A percentile compares a stretch with the other conserved stretches of the same genome.
Evolutionary conservation across 2,329 filamentous ascomycete species (phyloP).

Genomic region (Penicillium sp.): DNA sequence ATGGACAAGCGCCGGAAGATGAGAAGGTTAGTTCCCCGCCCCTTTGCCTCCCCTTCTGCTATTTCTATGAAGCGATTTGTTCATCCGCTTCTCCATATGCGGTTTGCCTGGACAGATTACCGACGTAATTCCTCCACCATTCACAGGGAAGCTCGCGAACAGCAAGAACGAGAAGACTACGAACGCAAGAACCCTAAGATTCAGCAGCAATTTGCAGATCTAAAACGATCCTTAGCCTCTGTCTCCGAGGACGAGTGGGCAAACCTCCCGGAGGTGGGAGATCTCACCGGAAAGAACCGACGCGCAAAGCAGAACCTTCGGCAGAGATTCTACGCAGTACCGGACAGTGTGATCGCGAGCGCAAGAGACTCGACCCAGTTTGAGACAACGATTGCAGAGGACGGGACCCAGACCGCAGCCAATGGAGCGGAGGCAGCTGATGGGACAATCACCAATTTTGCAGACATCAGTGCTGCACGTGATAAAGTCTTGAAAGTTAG

Average conservation of each 20-base stretch:
- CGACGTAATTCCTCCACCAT: slow-evolving; percentile 55
- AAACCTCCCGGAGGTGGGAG: slow-evolving; percentile 86
- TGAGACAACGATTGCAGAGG: slow-evolving; percentile 75
- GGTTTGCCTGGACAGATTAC: slow-evolving; percentile 64
- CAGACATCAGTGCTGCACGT: slow-evolving; percentile 88
- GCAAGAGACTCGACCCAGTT: slow-evolving; percentile 73
- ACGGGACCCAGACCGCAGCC: slow-evolving; percentile 51
- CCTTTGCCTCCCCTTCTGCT: slow-evolving; percentile 22
- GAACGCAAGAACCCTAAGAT: slow-evolving; percentile 97
- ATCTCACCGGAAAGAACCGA: slow-evolving; percentile 88
- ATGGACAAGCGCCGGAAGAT: slow-evolving; percentile 84
- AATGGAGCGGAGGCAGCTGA: slow-evolving; percentile 48
- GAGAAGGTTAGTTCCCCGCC: slow-evolving; percentile 62
- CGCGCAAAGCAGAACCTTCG: slow-evolving; percentile 72
- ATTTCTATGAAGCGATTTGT: slow-evolving; percentile 52
- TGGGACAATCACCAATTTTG: slow-evolving; percentile 95
- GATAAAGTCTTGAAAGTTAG: slow-evolving; percentile 91
- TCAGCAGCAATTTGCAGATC: slow-evolving; percentile 89
- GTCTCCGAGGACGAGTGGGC: slow-evolving; percentile 96
- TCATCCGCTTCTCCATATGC: slow-evolving; percentile 56
- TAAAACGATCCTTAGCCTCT: slow-evolving; percentile 79
- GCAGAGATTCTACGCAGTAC: slow-evolving; percentile 87
- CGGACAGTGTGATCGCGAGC: slow-evolving; percentile 85
- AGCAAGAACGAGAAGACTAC: slow-evolving; percentile 85
- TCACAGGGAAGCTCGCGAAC: slow-evolving; percentile 85